Evolutionary conservation across 2,329 filamentous ascomycete species (phyloP).

Genomic region (Beauveria asiatica): DNA sequence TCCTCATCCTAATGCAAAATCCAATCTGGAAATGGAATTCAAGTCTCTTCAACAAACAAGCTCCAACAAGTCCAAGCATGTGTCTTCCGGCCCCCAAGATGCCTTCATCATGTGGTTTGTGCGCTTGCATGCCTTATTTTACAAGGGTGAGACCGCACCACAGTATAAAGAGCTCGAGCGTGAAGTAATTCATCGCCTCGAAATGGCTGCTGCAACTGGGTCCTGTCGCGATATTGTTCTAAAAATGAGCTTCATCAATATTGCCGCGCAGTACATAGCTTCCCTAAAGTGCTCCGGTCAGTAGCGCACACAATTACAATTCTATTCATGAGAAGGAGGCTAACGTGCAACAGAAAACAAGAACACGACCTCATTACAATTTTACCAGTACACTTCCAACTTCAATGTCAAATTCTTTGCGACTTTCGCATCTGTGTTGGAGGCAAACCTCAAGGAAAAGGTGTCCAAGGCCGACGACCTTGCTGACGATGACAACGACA

Average conservation of each 20-base stretch:
- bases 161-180: constrained; percentile 75
- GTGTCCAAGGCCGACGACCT: constrained; percentile 17
- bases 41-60: constrained; percentile 38
- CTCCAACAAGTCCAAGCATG: constrained; percentile 24
- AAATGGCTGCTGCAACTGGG: constrained; percentile 62
- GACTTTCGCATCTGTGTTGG: constrained; percentile 59
- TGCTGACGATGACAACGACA: constrained; percentile 17
- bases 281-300: constrained; percentile 24
- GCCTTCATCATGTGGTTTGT: constrained; percentile 75
- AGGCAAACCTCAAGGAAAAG: constrained; percentile 51
- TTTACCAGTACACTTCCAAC: constrained; percentile 59
- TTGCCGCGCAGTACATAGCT: constrained; percentile 72
- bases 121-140: constrained; percentile 76
- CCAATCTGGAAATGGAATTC: constrained; percentile 76
- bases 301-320: constrained; percentile 14
- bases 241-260: constrained; percentile 78
- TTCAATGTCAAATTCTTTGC: constrained; percentile 74
- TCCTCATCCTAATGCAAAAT: constrained; percentile 64
- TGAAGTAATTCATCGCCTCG: constrained; percentile 72
- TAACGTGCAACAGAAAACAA: constrained; percentile 33
- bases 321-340: constrained; percentile 8
- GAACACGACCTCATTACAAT: constrained; percentile 34
- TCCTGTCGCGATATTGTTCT: constrained; percentile 57
- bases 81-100: constrained; percentile 43
- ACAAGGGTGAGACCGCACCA: constrained; percentile 64